These are phyloP conservation scores for Boletus subparvulus DNA, from an alignment of 768 basidiomycete genomes.

Conservation along the genomic window DNA sequence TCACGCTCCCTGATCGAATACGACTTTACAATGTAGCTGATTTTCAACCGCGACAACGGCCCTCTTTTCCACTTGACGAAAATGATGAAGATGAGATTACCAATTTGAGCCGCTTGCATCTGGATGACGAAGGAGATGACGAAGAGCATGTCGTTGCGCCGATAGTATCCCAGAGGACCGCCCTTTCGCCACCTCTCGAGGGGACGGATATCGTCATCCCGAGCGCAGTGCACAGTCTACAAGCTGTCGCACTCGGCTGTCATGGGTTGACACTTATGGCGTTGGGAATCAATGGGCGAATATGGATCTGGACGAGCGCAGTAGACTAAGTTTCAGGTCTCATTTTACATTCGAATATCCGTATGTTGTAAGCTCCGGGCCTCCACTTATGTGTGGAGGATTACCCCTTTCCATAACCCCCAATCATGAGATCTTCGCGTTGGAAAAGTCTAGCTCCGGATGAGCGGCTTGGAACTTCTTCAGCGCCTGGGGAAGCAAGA, in stretches of 20 bases:
- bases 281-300: constrained; percentile 19
- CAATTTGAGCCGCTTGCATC: constrained; percentile 22
- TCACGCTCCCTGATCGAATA: constrained; percentile 43
- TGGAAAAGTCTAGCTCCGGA: constrained; percentile 93
- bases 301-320: constrained; percentile 29
- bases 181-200: constrained; percentile 17
- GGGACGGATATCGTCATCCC: constrained; percentile 26
- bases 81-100: constrained; percentile 23
- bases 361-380: neutral
- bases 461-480: constrained; percentile 88
- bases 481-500: constrained; percentile 52
- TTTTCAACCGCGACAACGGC: constrained; percentile 44
- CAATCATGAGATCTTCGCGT: constrained; percentile 77
- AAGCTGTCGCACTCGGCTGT: constrained; percentile 43
- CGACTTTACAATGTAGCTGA: constrained; percentile 47
- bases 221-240: constrained; percentile 26
- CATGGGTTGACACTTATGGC: constrained; percentile 36
- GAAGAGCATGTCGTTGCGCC: constrained; percentile 12
- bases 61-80: constrained; percentile 40
- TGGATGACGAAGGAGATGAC: constrained; percentile 31
- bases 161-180: neutral
- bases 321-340: constrained; percentile 8
- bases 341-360: neutral
- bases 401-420: neutral
- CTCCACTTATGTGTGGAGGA: neutral